Percentiles rank a stretch among this genome's conserved stretches.
These are phyloP conservation scores for Sanghuangporus weigelae DNA, from an alignment of 1,284 basidiomycete species.

Conservation along the genomic window DNA sequence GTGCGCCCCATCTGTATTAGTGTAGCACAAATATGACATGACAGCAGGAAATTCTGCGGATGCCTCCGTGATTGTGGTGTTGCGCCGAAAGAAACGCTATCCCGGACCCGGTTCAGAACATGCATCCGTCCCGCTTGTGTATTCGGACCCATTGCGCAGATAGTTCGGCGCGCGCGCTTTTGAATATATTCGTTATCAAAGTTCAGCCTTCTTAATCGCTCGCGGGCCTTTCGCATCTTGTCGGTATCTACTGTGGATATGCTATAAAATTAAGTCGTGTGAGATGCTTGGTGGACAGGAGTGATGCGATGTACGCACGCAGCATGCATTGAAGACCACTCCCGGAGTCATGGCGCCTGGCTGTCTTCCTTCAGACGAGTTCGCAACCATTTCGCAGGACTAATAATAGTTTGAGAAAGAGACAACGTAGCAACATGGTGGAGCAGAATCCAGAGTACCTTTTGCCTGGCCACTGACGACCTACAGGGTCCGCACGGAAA, in stretches of 20 bases:
- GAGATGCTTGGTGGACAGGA: neutral
- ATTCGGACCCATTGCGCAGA: too few species aligned
- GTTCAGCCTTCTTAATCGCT: too few species aligned
- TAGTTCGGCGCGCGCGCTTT: too few species aligned
- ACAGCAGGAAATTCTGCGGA: neutral
- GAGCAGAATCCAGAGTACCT: too few species aligned
- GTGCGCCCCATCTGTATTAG: neutral
- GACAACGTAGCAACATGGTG: too few species aligned
- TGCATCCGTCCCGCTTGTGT: too few species aligned
- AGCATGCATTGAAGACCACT: neutral
- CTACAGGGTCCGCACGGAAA: neutral
- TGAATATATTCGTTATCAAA: too few species aligned
- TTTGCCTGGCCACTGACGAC: neutral
- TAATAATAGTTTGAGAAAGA: too few species aligned
- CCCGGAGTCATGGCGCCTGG: neutral
- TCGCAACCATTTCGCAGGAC: too few species aligned
- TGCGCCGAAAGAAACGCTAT: too few species aligned
- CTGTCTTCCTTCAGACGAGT: neutral
- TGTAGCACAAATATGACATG: constrained; percentile 1
- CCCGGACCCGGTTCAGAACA: too few species aligned
- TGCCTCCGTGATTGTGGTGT: neutral
- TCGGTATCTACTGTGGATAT: neutral
- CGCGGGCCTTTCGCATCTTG: too few species aligned
- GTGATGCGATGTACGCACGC: neutral
- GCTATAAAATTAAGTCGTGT: neutral